Conservation (phyloP, 345 rosid species). For the Zanthoxylum bungeanum region DNA sequence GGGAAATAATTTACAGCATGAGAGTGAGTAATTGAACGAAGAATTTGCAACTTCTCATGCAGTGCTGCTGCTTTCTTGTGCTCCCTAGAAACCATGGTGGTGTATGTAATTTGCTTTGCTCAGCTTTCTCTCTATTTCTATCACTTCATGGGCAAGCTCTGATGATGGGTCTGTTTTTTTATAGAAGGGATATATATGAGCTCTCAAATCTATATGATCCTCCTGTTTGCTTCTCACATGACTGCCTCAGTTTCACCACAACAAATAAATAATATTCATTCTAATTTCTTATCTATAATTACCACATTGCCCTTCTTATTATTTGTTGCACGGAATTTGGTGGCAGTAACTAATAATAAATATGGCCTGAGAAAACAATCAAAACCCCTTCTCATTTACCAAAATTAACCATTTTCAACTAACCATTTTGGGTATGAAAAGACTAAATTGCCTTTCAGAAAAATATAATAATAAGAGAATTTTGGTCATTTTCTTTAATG, state of each 20-base stretch:
- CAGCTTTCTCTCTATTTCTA: not conserved
- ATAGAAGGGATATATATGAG: slow-evolving; percentile 27
- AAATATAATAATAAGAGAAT: no score
- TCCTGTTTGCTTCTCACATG: slow-evolving; percentile 39
- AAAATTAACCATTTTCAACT: no score
- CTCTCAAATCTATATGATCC: slow-evolving; percentile 37
- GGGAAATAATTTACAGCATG: slow-evolving; percentile 39
- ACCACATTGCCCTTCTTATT: slow-evolving; percentile 32
- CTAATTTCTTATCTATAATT: slow-evolving; percentile 14
- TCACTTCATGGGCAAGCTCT: slow-evolving; percentile 20
- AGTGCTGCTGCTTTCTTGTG: slow-evolving; percentile 47
- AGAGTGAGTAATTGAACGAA: slow-evolving; percentile 51
- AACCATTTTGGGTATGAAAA: no score
- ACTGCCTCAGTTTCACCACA: slow-evolving; percentile 32
- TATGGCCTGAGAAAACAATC: not conserved
- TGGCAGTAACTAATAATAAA: not conserved
- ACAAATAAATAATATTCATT: slow-evolving; percentile 19
- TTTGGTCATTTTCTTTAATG: not conserved
- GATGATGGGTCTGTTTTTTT: slow-evolving; percentile 11
- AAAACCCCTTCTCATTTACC: not conserved
- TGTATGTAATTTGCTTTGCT: not conserved
- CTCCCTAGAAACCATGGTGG: slow-evolving; percentile 49
- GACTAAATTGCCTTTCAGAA: not conserved
- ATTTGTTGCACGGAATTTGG: not conserved
- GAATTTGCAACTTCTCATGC: slow-evolving; percentile 52